A percentile compares a stretch with the other conserved stretches of the same genome.
These are phyloP conservation scores for Scedosporium aurantiacum DNA, from an alignment of 2,329 filamentous ascomycete species.

Conservation along the genomic window DNA sequence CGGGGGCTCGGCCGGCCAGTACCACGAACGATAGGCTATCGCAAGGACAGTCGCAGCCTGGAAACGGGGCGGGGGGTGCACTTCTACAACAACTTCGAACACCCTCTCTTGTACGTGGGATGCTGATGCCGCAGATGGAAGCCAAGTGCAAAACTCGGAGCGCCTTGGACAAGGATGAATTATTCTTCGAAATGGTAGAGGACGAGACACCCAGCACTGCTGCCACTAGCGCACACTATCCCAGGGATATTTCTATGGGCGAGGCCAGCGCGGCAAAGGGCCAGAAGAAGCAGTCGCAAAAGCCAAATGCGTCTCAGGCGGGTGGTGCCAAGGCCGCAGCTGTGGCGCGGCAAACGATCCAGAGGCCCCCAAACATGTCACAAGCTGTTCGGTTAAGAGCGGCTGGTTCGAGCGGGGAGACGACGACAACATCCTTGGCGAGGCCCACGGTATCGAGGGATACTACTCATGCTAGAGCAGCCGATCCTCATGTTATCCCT, in stretches of 20 bases:
- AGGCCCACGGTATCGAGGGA: neutral
- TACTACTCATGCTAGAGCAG: neutral
- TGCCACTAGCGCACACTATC: neutral
- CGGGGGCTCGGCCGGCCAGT: neutral
- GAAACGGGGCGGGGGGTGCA: neutral
- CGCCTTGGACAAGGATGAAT: neutral
- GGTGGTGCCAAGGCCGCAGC: neutral
- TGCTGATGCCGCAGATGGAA: neutral
- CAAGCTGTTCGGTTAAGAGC: neutral
- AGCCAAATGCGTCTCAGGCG: neutral
- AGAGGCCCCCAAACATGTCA: neutral
- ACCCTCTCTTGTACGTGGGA: neutral
- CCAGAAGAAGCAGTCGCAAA: neutral
- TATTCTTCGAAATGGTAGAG: neutral
- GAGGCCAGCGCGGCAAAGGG: neutral
- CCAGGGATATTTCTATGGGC: neutral
- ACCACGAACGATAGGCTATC: neutral
- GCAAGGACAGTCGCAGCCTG: neutral
- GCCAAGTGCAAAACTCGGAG: neutral
- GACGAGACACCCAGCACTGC: neutral
- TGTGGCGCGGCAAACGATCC: neutral
- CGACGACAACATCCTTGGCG: neutral
- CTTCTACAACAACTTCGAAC: neutral
- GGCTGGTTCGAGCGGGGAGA: neutral
- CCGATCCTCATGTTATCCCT: neutral